Evolutionary conservation across 2,329 filamentous ascomycete genomes (phyloP).

Genomic region (Xylariaceae sp.): DNA sequence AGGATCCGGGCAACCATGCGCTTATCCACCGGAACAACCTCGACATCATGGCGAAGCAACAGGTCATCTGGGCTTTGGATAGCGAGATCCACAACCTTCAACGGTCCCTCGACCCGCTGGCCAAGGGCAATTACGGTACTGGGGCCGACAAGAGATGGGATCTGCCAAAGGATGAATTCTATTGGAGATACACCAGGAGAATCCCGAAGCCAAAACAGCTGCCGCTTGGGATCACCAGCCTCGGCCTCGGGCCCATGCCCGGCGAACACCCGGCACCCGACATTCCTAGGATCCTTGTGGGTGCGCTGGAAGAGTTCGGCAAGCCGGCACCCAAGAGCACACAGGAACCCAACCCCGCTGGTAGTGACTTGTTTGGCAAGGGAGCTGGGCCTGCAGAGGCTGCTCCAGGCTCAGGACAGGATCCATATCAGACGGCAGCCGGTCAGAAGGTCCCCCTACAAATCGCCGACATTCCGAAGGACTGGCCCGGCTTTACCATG

Average conservation of each 20-base stretch:
- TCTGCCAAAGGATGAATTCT: slow-evolving; percentile 6
- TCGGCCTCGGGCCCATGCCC: slow-evolving; percentile 27
- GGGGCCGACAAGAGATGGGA: slow-evolving; percentile 18
- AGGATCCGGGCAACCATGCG: slow-evolving; percentile 28
- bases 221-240: slow-evolving; percentile 24
- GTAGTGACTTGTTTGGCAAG: not conserved
- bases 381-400: too few relatives aligned
- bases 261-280: slow-evolving; percentile 25
- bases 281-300: slow-evolving; percentile 29
- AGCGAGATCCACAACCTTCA: slow-evolving; percentile 25
- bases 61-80: slow-evolving; percentile 29
- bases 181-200: slow-evolving; percentile 16
- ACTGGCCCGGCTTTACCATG: not conserved
- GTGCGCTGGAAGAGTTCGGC: slow-evolving; percentile 20
- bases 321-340: too few relatives aligned
- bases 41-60: slow-evolving; percentile 32
- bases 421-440: not conserved
- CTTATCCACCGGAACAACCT: slow-evolving; percentile 30
- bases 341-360: too few relatives aligned
- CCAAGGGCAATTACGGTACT: not conserved
- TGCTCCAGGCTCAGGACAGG: too few relatives aligned
- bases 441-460: not conserved
- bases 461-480: not conserved
- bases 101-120: slow-evolving; percentile 11
- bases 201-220: slow-evolving; percentile 13